Conservation (phyloP, 306 rosid genomes). For the Datisca glomerata region DNA sequence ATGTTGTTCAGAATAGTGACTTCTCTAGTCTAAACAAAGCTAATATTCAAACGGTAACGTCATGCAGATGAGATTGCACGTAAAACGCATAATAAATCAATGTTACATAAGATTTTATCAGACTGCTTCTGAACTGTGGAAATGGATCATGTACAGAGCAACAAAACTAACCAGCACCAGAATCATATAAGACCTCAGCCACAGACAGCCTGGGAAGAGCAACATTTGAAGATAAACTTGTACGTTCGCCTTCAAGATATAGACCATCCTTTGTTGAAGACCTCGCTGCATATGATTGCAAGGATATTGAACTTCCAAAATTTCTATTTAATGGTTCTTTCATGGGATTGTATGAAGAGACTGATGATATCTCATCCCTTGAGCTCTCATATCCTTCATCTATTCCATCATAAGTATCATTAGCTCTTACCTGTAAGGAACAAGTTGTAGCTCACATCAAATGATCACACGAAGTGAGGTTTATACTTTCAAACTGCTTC, state of each 20-base stretch:
- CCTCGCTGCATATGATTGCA: conserved; percentile 67
- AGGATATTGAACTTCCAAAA: conserved; percentile 73
- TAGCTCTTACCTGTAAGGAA: conserved; percentile 71
- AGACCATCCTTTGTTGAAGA: conserved; percentile 44
- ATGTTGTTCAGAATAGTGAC: too few species aligned
- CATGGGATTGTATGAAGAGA: conserved; percentile 80
- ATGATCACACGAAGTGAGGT: background rate
- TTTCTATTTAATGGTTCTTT: conserved; percentile 56
- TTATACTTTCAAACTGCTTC: background rate
- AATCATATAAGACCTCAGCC: conserved; percentile 61
- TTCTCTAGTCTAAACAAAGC: too few species aligned
- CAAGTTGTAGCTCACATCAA: conserved; percentile 16
- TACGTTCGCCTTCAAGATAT: conserved; percentile 43
- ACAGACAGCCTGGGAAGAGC: conserved; percentile 59
- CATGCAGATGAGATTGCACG: too few species aligned
- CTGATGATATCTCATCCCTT: conserved; percentile 84
- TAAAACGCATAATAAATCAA: too few species aligned
- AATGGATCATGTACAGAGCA: conserved; percentile 1
- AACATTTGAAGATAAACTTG: conserved; percentile 66
- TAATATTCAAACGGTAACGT: too few species aligned
- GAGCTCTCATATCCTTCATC: conserved; percentile 97
- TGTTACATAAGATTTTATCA: conserved; percentile 22
- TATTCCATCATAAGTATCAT: conserved; percentile 53
- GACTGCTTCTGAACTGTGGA: background rate
- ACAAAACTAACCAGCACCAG: conserved; percentile 48